Evolutionary conservation across 805 yeast species (phyloP).

Genomic region (Ogataea haglerorum): DNA sequence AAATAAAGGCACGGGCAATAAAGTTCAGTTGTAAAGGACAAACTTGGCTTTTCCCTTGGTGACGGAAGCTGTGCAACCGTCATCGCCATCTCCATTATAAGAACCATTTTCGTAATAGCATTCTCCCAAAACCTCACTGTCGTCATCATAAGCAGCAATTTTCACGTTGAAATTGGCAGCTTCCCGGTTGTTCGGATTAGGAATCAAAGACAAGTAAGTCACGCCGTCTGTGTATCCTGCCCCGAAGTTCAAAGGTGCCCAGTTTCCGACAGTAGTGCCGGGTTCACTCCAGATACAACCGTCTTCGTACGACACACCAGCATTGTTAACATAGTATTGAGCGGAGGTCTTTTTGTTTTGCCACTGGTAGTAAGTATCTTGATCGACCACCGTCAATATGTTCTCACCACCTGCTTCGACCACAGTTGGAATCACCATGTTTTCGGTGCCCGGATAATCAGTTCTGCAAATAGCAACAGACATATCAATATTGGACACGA

Average conservation of each 20-base stretch:
- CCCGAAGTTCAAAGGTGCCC: conserved; percentile 79
- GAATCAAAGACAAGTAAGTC: conserved; percentile 68
- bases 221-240: conserved; percentile 61
- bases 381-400: conserved; percentile 59
- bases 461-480: conserved; percentile 70
- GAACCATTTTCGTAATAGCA: conserved; percentile 79
- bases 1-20: no score
- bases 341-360: conserved; percentile 61
- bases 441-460: conserved; percentile 80
- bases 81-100: conserved; percentile 66
- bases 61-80: conserved; percentile 94
- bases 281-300: conserved; percentile 71
- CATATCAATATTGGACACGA: conserved; percentile 46
- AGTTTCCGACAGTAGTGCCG: conserved; percentile 65
- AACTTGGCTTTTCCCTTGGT: conserved; percentile 79
- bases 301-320: conserved; percentile 64
- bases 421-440: conserved; percentile 71
- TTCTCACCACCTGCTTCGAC: conserved; percentile 50
- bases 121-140: conserved; percentile 60
- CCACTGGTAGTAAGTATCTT: conserved; percentile 59
- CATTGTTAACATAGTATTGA: conserved; percentile 74
- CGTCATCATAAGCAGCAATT: conserved; percentile 70
- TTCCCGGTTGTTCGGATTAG: conserved; percentile 66
- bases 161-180: conserved; percentile 67
- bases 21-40: conserved; percentile 53